phyloP scores from a whole-genome alignment of 805 yeast species.

The Cyberlindnera subsufficiens region DNA sequence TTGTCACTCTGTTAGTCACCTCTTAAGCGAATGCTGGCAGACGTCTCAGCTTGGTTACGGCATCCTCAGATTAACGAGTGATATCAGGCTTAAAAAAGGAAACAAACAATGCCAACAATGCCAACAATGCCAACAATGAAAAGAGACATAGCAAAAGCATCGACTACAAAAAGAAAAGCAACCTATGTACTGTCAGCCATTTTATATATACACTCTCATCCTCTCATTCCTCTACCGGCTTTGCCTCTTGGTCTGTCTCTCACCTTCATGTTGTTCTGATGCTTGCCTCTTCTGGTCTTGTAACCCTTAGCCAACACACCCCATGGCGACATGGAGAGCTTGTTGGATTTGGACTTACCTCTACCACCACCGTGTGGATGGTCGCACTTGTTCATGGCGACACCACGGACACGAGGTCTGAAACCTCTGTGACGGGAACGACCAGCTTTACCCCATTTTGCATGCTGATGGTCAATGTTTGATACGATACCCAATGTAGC shows the following conservation, averaged over 20 bases:
- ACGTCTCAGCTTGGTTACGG: too few species aligned
- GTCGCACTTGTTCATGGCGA: slow-evolving; percentile 95
- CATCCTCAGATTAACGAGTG: too few species aligned
- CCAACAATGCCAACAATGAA: too few species aligned
- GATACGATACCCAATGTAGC: slow-evolving; percentile 94
- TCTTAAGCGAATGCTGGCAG: too few species aligned
- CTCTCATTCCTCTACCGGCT: slow-evolving; percentile 24
- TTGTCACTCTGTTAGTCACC: too few species aligned
- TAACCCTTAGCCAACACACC: slow-evolving; percentile 89
- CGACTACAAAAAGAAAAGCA: too few species aligned
- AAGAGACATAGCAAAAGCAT: too few species aligned
- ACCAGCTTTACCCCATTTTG: slow-evolving; percentile 94
- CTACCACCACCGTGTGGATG: slow-evolving; percentile 99
- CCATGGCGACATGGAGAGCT: slow-evolving; percentile 93
- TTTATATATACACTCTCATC: slow-evolving; percentile 3
- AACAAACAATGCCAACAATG: too few species aligned
- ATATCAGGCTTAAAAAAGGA: too few species aligned
- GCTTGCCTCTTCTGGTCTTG: slow-evolving; percentile 89
- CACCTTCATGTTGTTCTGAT: slow-evolving; percentile 77
- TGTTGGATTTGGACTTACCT: slow-evolving; percentile 97
- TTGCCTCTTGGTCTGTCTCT: slow-evolving; percentile 88
- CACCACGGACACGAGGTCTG: slow-evolving; percentile 95
- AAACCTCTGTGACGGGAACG: slow-evolving; percentile 87
- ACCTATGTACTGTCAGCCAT: too few species aligned
- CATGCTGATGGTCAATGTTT: slow-evolving; percentile 86